phyloP scores from a whole-genome alignment of 2,329 filamentous ascomycete species.

The Orbilia quercus region DNA sequence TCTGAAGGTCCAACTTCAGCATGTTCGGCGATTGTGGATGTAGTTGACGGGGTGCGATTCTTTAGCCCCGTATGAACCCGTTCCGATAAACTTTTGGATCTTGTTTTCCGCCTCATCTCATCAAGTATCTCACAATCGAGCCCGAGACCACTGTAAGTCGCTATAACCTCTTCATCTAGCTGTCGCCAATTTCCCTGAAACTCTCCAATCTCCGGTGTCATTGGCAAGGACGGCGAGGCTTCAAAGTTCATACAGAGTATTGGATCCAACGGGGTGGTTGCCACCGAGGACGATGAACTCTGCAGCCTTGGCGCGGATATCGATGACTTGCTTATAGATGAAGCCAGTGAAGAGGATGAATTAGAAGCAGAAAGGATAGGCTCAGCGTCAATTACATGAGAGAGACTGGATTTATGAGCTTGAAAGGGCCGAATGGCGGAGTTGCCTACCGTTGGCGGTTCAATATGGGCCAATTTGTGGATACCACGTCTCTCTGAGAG shows the following conservation, averaged over 20 bases:
- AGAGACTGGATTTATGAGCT: slow-evolving; percentile 49
- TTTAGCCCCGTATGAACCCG: slow-evolving; percentile 33
- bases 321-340: slow-evolving; percentile 48
- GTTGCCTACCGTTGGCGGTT: slow-evolving; percentile 36
- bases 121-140: slow-evolving; percentile 56
- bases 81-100: slow-evolving; percentile 51
- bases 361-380: slow-evolving; percentile 50
- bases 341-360: slow-evolving; percentile 48
- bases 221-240: slow-evolving; percentile 43
- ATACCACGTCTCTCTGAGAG: slow-evolving; percentile 54
- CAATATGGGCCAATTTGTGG: slow-evolving; percentile 55
- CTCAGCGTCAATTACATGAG: slow-evolving; percentile 48
- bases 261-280: slow-evolving; percentile 48
- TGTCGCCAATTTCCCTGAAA: slow-evolving; percentile 56
- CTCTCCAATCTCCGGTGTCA: slow-evolving; percentile 55
- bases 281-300: slow-evolving; percentile 46
- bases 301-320: slow-evolving; percentile 51
- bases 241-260: slow-evolving; percentile 51
- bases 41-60: slow-evolving; percentile 19
- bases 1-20: slow-evolving; percentile 28
- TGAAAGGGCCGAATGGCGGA: slow-evolving; percentile 48
- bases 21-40: slow-evolving; percentile 46
- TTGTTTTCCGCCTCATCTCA: slow-evolving; percentile 46
- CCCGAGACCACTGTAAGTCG: slow-evolving; percentile 49
- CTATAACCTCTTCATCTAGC: slow-evolving; percentile 50